Conservation (phyloP, 2,329 filamentous ascomycete genomes). For the Cytospora leucostoma region DNA sequence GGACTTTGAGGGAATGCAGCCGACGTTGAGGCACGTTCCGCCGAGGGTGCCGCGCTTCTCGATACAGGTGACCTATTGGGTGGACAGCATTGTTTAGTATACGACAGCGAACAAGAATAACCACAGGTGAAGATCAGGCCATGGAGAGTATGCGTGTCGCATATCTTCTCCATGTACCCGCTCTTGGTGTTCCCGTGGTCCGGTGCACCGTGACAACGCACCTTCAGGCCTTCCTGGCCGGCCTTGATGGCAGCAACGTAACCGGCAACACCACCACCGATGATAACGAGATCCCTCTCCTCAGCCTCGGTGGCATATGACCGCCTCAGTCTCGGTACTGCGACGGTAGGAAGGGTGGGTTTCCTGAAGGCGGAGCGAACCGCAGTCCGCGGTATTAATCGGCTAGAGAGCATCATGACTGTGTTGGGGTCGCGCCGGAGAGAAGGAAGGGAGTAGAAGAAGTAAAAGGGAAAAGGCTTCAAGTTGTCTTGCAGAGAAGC, state of each 20-base stretch:
- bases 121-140: neutral
- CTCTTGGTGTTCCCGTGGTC: neutral
- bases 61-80: constrained; percentile 84
- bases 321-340: constrained; percentile 57
- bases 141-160: neutral
- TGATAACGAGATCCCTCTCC: constrained; percentile 96
- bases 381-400: constrained; percentile 60
- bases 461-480: constrained; percentile 1
- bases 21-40: constrained; percentile 97
- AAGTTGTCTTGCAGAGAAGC: constrained; percentile 9
- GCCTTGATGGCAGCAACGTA: constrained; percentile 99
- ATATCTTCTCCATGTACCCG: neutral
- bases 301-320: constrained; percentile 65
- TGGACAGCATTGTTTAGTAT: constrained; percentile 1
- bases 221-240: constrained; percentile 95
- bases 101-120: constrained; percentile 12
- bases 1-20: constrained; percentile 98
- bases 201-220: constrained; percentile 43
- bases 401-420: constrained; percentile 57
- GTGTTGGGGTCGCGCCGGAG: neutral
- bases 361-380: constrained; percentile 56
- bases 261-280: constrained; percentile 95
- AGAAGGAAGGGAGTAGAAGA: neutral
- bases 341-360: constrained; percentile 42
- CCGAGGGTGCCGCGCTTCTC: constrained; percentile 96